Base-by-base conservation (phyloP, 164 flowering plant species). In the Litsea cubeba region DNA sequence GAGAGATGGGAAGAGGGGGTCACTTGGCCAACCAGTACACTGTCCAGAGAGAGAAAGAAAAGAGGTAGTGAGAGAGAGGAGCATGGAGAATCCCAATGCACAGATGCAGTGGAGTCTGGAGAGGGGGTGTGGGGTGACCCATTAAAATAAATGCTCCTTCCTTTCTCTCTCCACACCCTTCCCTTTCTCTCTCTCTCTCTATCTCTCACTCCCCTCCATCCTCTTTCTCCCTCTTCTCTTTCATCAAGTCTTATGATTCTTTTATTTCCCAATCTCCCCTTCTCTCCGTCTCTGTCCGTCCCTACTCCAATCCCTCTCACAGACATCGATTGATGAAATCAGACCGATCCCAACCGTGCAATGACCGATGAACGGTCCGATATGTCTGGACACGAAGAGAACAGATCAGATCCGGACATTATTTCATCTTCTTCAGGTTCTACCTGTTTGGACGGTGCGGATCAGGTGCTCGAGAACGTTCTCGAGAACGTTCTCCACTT, bases 391-490 rank as follows among this genome's bases (percentile, higher is more conserved):
- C 88, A 85, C 78, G 90, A 86, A 5, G 87, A 83, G 25, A 72
- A 73, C 77, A 63, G 72, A 24, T 20, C 77, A 68, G 88, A 82
- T 83, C 90, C 54, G 24, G 62, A 68, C 69, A 28, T 62, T 66
- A 14, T 78, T 74, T 72, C 81, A 2, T 78, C 84, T 7, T 62
- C 40, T 28, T 80, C 85, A 60, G 3, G 66, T 12, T 54, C 49
- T 15, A 68, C 79, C 12, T 17, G 20, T 20, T 3, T 54, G 60
- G n/a, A 5, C 60, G 17, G 20, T 14, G 20, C 60, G n/a, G 94
- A 90, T 83, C 91, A 92, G 71, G 93, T 91, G 7, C 89, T 93
- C 14, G 92, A 91, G 74, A 90, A 84, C 77, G 97, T 93, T 1
- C 84, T 93, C 0, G 95, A 93, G 69, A 89, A 84, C 89, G 92